Evolutionary conservation across 1,284 basidiomycete species (phyloP).

Genomic region (Apiotrichum sp.): DNA sequence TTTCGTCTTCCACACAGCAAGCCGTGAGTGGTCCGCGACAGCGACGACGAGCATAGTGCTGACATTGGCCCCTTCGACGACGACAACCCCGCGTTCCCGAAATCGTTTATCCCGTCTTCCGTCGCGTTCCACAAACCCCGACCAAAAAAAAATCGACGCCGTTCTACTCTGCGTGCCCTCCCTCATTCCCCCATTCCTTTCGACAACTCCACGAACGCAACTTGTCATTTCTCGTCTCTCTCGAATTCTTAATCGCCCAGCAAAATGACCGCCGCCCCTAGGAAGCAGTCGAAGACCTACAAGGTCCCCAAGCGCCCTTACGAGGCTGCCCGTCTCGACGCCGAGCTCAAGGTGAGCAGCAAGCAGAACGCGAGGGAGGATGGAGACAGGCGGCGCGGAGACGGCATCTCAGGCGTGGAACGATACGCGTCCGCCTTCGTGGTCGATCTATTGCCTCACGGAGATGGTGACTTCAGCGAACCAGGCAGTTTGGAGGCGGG

Average conservation of each 20-base stretch:
- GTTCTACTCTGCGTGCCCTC: too few relatives aligned
- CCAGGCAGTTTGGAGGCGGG: too few relatives aligned
- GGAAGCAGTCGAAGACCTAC: slow-evolving; percentile 59
- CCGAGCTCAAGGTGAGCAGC: slow-evolving; percentile 82
- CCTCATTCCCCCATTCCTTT: background rate
- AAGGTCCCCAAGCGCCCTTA: slow-evolving; percentile 98
- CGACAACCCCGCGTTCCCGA: background rate
- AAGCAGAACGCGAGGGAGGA: slow-evolving; percentile 1
- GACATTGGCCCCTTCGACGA: background rate
- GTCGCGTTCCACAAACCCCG: too few relatives aligned
- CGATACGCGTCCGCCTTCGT: too few relatives aligned
- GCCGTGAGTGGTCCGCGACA: background rate
- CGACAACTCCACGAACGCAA: slow-evolving; percentile 6
- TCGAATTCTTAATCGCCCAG: background rate
- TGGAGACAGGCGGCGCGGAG: background rate
- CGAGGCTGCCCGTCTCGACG: slow-evolving; percentile 97
- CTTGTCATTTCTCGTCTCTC: background rate
- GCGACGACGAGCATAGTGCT: background rate
- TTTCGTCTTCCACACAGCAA: slow-evolving; percentile 1
- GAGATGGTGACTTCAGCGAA: too few relatives aligned
- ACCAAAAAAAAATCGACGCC: too few relatives aligned
- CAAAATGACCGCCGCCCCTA: slow-evolving; percentile 8
- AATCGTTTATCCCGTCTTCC: too few relatives aligned
- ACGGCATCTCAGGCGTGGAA: too few relatives aligned
- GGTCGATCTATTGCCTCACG: too few relatives aligned